phyloP scores from a whole-genome alignment of 139 green algal genomes.

The Chlorella ohadii region DNA sequence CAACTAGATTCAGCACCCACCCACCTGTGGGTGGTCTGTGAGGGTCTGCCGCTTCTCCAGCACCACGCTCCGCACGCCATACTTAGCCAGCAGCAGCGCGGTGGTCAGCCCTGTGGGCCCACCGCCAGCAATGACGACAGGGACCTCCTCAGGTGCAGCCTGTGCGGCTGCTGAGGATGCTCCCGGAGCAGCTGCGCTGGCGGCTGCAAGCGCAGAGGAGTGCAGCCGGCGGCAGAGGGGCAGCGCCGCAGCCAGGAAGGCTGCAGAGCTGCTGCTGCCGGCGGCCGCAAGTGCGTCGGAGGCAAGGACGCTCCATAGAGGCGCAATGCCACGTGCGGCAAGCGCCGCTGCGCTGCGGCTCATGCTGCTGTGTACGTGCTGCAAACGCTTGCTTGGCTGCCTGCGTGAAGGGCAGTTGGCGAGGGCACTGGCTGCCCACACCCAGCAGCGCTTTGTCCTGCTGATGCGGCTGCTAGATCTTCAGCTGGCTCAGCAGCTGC shows the following conservation, averaged over 20 bases:
- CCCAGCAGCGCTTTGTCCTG: not conserved
- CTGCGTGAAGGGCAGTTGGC: no score
- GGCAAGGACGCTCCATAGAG: not conserved
- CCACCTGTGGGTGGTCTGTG: conserved; percentile 73
- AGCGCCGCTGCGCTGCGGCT: no score
- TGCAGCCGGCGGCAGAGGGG: not conserved
- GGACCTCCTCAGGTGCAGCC: conserved; percentile 32
- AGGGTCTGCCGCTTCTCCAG: conserved; percentile 60
- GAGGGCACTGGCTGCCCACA: no score
- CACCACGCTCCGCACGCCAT: conserved; percentile 70
- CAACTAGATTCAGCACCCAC: no score
- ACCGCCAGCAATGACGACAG: conserved; percentile 82
- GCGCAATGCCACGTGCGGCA: no score
- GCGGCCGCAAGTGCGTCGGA: not conserved
- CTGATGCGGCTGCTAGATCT: conserved; percentile 6
- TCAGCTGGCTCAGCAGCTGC: conserved; percentile 40
- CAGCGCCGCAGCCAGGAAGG: not conserved
- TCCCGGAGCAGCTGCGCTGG: not conserved
- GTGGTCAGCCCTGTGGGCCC: conserved; percentile 84
- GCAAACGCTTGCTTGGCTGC: no score
- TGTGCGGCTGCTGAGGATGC: not conserved
- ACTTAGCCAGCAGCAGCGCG: conserved; percentile 68
- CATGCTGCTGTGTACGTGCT: no score
- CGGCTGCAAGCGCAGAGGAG: not conserved
- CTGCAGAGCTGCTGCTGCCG: not conserved